These are phyloP conservation scores for Cyberlindnera suaveolens DNA, from an alignment of 805 yeast species.

Conservation along the genomic window DNA sequence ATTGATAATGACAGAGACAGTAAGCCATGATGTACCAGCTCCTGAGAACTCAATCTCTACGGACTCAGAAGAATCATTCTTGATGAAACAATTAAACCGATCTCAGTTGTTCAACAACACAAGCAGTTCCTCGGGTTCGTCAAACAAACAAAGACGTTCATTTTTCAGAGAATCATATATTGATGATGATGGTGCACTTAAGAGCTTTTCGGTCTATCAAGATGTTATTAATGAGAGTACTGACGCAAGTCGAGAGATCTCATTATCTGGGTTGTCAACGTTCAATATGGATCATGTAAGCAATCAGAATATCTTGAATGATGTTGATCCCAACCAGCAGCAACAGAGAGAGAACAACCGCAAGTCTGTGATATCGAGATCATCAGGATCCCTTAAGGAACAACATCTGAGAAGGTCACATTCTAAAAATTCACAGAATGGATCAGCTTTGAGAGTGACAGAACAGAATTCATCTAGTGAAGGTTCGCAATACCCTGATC, in stretches of 20 bases:
- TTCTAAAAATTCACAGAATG: neutral
- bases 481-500: too few relatives aligned
- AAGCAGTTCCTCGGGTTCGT: constrained; percentile 2
- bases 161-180: constrained; percentile 21
- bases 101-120: constrained; percentile 20
- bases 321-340: constrained; percentile 8
- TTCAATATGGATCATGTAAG: constrained; percentile 14
- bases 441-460: too few relatives aligned
- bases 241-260: constrained; percentile 18
- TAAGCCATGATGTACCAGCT: neutral
- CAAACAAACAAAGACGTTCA: constrained; percentile 10
- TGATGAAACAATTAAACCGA: constrained; percentile 21
- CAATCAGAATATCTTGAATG: constrained; percentile 8
- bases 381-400: constrained; percentile 7
- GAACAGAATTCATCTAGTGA: too few relatives aligned
- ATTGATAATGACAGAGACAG: neutral
- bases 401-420: constrained; percentile 1
- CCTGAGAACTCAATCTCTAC: constrained; percentile 19
- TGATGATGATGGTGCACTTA: constrained; percentile 20
- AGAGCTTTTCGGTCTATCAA: constrained; percentile 18
- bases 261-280: constrained; percentile 15
- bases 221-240: constrained; percentile 19
- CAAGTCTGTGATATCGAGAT: constrained; percentile 4
- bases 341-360: constrained; percentile 1
- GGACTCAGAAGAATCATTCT: constrained; percentile 25